Percentiles rank a stretch among this genome's conserved stretches.
Evolutionary conservation across 75 land plant genomes (phyloP).

Genomic region (Chamaecyparis obtusa): DNA sequence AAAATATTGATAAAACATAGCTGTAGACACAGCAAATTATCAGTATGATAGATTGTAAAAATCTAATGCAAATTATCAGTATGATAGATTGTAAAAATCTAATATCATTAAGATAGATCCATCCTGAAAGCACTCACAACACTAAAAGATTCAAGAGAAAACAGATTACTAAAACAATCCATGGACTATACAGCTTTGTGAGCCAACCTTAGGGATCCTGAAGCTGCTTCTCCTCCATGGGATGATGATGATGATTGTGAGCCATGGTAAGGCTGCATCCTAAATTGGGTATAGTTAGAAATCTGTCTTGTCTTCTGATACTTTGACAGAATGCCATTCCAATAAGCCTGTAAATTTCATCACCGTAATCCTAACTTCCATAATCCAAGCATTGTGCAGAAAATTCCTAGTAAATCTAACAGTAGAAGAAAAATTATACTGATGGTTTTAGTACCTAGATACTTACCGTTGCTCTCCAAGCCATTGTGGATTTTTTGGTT

Average conservation of each 20-base stretch:
- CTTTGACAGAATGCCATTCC: neutral
- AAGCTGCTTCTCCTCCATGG: neutral
- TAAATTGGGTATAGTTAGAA: neutral
- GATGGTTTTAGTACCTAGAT: neutral
- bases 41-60: too few species aligned
- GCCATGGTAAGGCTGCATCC: neutral
- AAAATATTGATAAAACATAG: too few species aligned
- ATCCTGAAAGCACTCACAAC: neutral
- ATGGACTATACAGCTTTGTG: neutral
- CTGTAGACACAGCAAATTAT: too few species aligned
- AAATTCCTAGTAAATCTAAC: neutral
- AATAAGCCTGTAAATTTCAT: neutral
- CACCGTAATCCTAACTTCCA: neutral
- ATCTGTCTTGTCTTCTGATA: neutral
- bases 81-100: too few species aligned
- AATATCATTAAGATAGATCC: too few species aligned
- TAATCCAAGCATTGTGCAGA: neutral
- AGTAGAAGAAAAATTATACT: neutral
- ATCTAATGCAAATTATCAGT: too few species aligned
- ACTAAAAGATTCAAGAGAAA: neutral
- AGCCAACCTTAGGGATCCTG: neutral
- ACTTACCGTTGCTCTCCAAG: neutral
- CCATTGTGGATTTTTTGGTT: neutral
- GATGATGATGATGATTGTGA: neutral
- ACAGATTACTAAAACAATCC: neutral